Evolutionary conservation across 2,329 filamentous ascomycete species (phyloP).

Genomic region (Venturia effusa): DNA sequence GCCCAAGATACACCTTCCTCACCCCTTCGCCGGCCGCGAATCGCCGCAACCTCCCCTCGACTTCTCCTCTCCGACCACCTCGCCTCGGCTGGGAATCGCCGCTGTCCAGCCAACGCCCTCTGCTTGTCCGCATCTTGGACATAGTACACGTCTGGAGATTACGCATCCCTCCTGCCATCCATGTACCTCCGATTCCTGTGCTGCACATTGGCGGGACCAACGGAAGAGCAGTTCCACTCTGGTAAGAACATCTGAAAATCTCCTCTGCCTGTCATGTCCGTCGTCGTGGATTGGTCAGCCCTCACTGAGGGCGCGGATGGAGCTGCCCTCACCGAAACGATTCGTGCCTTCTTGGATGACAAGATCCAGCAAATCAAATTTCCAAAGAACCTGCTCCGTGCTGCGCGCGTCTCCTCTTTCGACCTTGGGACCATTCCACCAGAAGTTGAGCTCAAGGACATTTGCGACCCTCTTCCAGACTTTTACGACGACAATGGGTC

Average conservation of each 20-base stretch:
- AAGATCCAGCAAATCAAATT: conserved; percentile 88
- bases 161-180: neutral
- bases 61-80: neutral
- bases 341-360: conserved; percentile 88
- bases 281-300: conserved; percentile 93
- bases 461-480: conserved; percentile 88
- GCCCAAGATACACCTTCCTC: neutral
- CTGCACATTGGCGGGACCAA: neutral
- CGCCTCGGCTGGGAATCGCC: neutral
- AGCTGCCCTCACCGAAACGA: conserved; percentile 68
- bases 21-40: neutral
- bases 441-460: conserved; percentile 85
- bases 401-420: conserved; percentile 88
- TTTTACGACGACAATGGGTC: conserved; percentile 76
- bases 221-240: conserved; percentile 5
- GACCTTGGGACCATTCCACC: conserved; percentile 79
- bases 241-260: conserved; percentile 1
- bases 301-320: conserved; percentile 86
- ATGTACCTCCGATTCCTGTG: neutral
- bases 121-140: neutral
- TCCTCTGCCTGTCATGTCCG: conserved; percentile 58
- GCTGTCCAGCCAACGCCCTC: neutral
- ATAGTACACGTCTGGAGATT: conserved; percentile 2
- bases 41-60: neutral
- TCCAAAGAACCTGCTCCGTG: conserved; percentile 86